phyloP scores from a whole-genome alignment of 208 protist genomes.

The Leishmania braziliensis region DNA sequence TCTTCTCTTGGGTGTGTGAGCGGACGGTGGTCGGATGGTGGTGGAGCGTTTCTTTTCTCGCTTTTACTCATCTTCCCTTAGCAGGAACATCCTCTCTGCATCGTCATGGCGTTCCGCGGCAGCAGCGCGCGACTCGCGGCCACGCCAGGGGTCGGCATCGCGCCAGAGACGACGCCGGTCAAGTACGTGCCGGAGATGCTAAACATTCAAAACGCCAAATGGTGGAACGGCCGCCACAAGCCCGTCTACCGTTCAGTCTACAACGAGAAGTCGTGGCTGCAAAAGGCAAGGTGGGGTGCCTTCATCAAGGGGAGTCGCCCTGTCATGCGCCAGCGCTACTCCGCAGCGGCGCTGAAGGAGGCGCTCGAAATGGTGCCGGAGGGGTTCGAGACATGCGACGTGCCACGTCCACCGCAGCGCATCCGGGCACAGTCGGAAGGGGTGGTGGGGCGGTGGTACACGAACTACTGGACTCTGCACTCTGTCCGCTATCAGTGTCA shows the following conservation, averaged over 20 bases:
- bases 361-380: conserved; percentile 79
- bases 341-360: conserved; percentile 63
- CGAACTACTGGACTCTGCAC: conserved; percentile 93
- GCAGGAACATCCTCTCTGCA: background rate
- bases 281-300: conserved; percentile 53
- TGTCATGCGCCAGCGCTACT: conserved; percentile 83
- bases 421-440: conserved; percentile 87
- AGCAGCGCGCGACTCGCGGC: conserved; percentile 51
- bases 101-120: conserved; percentile 37
- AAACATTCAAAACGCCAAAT: conserved; percentile 82
- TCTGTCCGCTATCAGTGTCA: conserved; percentile 87
- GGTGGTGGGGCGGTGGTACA: conserved; percentile 90
- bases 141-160: conserved; percentile 80
- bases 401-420: conserved; percentile 85
- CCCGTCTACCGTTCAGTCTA: conserved; percentile 67
- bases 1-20: background rate
- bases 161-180: conserved; percentile 88
- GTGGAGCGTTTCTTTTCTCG: background rate
- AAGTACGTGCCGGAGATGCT: conserved; percentile 92
- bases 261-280: conserved; percentile 84
- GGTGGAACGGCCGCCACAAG: conserved; percentile 76
- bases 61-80: background rate
- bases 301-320: conserved; percentile 57
- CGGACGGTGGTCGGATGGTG: background rate
- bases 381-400: conserved; percentile 81